Percentiles rank a stretch among this genome's conserved stretches.
These are phyloP conservation scores for Pseudoneurospora amorphoporcata DNA, from an alignment of 495 filamentous ascomycete species.

Conservation along the genomic window DNA sequence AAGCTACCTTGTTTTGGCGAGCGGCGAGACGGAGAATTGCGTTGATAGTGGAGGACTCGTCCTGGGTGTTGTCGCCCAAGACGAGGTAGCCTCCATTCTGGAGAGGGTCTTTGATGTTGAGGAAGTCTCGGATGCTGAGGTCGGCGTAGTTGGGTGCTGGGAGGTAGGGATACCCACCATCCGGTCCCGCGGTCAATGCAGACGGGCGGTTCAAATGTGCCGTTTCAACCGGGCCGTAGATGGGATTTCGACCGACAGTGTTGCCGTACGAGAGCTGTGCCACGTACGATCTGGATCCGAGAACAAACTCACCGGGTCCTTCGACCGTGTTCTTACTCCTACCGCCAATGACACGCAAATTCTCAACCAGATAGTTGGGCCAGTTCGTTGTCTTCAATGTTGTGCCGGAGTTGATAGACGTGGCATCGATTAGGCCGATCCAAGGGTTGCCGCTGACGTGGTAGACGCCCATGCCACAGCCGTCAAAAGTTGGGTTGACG, in stretches of 20 bases:
- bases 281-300: conserved; percentile 16
- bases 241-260: conserved; percentile 47
- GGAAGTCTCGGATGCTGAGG: conserved; percentile 24
- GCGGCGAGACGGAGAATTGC: conserved; percentile 27
- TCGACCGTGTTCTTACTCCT: conserved; percentile 24
- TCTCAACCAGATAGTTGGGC: conserved; percentile 33
- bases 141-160: conserved; percentile 30
- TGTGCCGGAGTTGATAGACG: conserved; percentile 30
- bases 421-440: conserved; percentile 30
- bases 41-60: conserved; percentile 31
- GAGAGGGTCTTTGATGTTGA: conserved; percentile 33
- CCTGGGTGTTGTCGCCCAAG: conserved; percentile 25
- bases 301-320: conserved; percentile 15
- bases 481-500: conserved; percentile 38
- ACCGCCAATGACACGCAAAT: conserved; percentile 9
- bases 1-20: conserved; percentile 27
- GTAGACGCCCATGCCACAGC: conserved; percentile 45
- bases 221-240: conserved; percentile 44
- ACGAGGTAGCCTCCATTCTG: conserved; percentile 32
- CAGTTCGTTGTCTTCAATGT: conserved; percentile 25
- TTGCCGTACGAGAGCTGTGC: conserved; percentile 36
- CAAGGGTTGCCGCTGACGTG: conserved; percentile 38
- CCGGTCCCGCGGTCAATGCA: conserved; percentile 14
- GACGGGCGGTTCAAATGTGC: conserved; percentile 13
- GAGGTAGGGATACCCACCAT: conserved; percentile 22